A percentile compares a stretch with the other conserved stretches of the same genome.
phyloP scores from a whole-genome alignment of 768 basidiomycete genomes.

The Cantharellus anzutake region DNA sequence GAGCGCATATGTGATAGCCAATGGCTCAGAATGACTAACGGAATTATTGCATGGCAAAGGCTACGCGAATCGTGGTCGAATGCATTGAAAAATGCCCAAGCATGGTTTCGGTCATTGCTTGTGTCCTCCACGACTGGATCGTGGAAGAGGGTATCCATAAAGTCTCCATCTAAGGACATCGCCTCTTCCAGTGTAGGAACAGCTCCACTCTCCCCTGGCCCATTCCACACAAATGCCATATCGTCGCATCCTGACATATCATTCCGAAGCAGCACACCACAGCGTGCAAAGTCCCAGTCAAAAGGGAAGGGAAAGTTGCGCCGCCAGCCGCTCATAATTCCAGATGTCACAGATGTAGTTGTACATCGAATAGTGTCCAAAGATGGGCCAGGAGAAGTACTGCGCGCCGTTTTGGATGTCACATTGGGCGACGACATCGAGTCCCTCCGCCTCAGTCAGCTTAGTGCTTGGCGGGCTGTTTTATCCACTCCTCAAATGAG shows the following conservation, averaged over 20 bases:
- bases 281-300: conserved; percentile 14
- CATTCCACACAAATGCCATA: too few species aligned
- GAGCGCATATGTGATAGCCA: background rate
- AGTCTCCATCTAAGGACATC: conserved; percentile 14
- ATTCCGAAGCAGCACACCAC: background rate
- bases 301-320: conserved; percentile 46
- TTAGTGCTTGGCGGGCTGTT: conserved; percentile 68
- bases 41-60: conserved; percentile 20
- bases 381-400: conserved; percentile 42
- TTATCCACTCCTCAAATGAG: conserved; percentile 73
- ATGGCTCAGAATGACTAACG: background rate
- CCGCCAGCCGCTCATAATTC: conserved; percentile 8
- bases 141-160: conserved; percentile 51
- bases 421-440: conserved; percentile 25
- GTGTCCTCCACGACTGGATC: conserved; percentile 46
- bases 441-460: conserved; percentile 22
- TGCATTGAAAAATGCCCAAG: conserved; percentile 55
- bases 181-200: conserved; percentile 11
- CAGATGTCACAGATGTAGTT: conserved; percentile 44
- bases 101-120: conserved; percentile 59
- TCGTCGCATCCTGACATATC: too few species aligned
- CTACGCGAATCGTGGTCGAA: conserved; percentile 68
- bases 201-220: conserved; percentile 3
- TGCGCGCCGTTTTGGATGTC: conserved; percentile 67
- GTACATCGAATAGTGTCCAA: conserved; percentile 57